Base-by-base conservation (phyloP, 2,329 filamentous ascomycete genomes). In the Drechslera avenae region DNA sequence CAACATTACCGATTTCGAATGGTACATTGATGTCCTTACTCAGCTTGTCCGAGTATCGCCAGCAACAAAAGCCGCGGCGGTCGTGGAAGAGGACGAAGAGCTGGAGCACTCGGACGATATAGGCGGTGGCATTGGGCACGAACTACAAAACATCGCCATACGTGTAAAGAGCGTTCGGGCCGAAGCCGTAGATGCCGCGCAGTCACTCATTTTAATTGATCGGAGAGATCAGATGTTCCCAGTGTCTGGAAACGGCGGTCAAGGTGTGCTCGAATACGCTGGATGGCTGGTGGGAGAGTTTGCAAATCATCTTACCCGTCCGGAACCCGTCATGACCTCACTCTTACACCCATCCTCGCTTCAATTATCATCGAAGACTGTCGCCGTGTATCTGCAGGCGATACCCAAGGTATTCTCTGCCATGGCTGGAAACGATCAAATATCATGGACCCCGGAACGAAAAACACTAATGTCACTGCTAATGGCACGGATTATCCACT, bases 251-350 rank as follows among this genome's bases (percentile, higher is more conserved):
- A 79, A 75, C 43, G 77, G 80, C 21, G 80, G 79, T 10, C 74
- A 78, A 57, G 86, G 86, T 8, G 87, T 91, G 2, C 78, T 99
- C 2, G 86, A 85, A 41, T 87, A 90, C 7, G 82, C 90, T 8
- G 84, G 88, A 3, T 99, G 92, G 90, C 82, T 97, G 26, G 84
- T 90, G 19, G 94, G 94, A 41, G 94, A 99, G 76, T 97, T 90
- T 72, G 85, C 91, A 5, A 78, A 81, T n/a, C 83, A 87, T 61
- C 78, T 97, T 8, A 77, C 83, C 2, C 83, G 84, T 12, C 84
- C 91, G 2, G 85, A 90, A 40, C 86, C 87, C 50, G 85, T 88
- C 1, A 78, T 99, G 48, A 86, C 86, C 16, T 84, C 86, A 13
- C 76, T 99, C 18, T 76, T 96, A 26, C 88, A 95, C 73, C 83